Evolutionary conservation across 2,329 filamentous ascomycete genomes (phyloP), one percentile per base, ranked within the genome.

Genomic region (Phaeosphaeriaceae sp.): DNA sequence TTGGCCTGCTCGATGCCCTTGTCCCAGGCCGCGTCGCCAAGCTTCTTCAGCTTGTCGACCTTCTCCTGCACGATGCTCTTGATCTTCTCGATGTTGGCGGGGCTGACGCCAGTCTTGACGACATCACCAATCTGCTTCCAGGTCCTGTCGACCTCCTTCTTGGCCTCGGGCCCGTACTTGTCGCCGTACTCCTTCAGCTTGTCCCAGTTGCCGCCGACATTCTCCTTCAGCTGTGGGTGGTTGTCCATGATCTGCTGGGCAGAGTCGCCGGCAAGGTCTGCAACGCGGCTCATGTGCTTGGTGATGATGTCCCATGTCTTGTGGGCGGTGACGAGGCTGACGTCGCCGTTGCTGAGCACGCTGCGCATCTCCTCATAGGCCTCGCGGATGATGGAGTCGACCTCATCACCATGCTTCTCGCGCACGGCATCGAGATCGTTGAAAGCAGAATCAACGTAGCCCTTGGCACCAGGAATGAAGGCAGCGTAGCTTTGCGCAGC

Each of bases 81-180:
- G 21, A 88, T 78, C 74, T 84, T 83, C 53, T 73, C 71, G 10
- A 82, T 82, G 68, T 86, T 87, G 52, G 85, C 80, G 0, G 81
- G 79, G 49, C 82, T 86, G 52, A 91, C 71, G 2, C 90, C 90
- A 15, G 83, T 82, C 47, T 86, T 84, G 54, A 90, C 72, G 48
- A 92, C 83, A 41, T 90, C 86, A 65, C 83, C 83, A 63, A 91
- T 80, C 73, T 92, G 84, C 25, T 83, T 74, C 85, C 89, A 92
- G 1, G 89, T 91, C 76, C 89, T 82, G 54, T 92, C 88, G 5
- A 90, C 85, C 75, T 91, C 84, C 82, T 92, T 88, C 84, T 92
- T 91, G 0, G 89, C 90, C 71, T 92, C 88, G 0, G 90, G 90
- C 0, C 91, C 91, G 68, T 90, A 89, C 58, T 87, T 81, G 15